A percentile compares a stretch with the other conserved stretches of the same genome.
Conservation (phyloP, 2,329 filamentous ascomycete genomes). For the Colletotrichum lindemuthianum region DNA sequence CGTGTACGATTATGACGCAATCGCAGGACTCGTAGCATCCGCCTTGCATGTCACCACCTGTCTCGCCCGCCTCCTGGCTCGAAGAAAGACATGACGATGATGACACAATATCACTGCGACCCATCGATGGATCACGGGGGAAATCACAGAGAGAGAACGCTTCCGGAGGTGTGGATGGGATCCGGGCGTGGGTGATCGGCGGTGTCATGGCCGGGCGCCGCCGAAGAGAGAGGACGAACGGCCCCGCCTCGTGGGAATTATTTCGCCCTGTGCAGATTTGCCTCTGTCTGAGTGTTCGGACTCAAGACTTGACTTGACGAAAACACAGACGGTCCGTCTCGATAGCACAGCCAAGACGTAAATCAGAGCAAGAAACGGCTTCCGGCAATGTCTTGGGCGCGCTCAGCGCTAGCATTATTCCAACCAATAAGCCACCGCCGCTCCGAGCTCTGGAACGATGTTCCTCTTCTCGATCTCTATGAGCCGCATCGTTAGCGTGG, state of each 20-base stretch:
- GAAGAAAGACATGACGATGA: not conserved
- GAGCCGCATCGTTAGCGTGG: constrained; percentile 42
- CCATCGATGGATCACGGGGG: not conserved
- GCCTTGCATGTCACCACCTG: too few relatives aligned
- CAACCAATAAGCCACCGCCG: constrained; percentile 22
- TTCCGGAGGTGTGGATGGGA: not conserved
- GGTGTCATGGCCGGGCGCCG: not conserved
- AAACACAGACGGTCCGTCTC: not conserved
- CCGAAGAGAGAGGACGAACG: not conserved
- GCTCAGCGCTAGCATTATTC: not conserved
- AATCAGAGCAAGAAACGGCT: not conserved
- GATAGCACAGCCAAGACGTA: not conserved
- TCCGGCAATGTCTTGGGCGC: not conserved
- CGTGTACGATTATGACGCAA: too few relatives aligned
- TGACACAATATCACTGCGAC: not conserved
- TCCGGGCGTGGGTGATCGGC: not conserved
- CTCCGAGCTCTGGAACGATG: not conserved
- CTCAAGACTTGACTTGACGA: not conserved
- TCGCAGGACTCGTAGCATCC: too few relatives aligned
- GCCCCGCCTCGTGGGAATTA: not conserved
- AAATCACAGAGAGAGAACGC: too few relatives aligned
- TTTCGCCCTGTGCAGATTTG: too few relatives aligned
- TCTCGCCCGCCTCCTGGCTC: too few relatives aligned
- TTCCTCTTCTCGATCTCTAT: constrained; percentile 40
- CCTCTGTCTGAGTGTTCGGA: too few relatives aligned